Percentiles rank a stretch among this genome's conserved stretches.
phyloP scores from a whole-genome alignment of 352 stramenopile genomes.

The Globisporangium rhizosaccharum region DNA sequence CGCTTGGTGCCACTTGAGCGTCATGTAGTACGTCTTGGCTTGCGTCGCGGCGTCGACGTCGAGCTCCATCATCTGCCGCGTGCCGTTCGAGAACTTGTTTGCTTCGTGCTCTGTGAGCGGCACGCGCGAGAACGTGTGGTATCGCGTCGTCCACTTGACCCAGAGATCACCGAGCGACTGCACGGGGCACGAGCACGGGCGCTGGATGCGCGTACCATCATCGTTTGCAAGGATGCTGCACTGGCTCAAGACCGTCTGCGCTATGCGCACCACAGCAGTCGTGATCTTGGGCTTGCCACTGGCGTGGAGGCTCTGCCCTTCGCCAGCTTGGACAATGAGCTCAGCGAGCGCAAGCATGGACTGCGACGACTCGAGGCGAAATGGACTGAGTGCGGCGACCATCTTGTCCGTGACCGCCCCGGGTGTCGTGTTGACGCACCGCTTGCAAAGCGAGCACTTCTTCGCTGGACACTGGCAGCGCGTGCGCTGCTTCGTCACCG shows the following conservation, averaged over 20 bases:
- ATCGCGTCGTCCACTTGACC: constrained; percentile 73
- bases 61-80: constrained; percentile 82
- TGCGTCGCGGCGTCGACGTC: constrained; percentile 42
- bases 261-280: constrained; percentile 52
- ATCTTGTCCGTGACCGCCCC: constrained; percentile 68
- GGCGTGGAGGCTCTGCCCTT: constrained; percentile 34
- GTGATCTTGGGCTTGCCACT: constrained; percentile 42
- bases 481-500: constrained; percentile 66
- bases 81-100: constrained; percentile 62
- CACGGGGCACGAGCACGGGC: constrained; percentile 63
- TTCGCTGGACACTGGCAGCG: constrained; percentile 73
- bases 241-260: constrained; percentile 53
- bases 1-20: constrained; percentile 79
- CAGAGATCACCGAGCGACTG: constrained; percentile 76
- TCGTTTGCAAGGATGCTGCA: constrained; percentile 64
- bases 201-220: constrained; percentile 57
- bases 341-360: constrained; percentile 42
- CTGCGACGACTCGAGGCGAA: constrained; percentile 25
- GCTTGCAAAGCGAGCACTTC: constrained; percentile 74
- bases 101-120: constrained; percentile 50
- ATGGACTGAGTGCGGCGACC: constrained; percentile 44
- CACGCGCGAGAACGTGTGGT: constrained; percentile 73
- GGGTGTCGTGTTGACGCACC: constrained; percentile 52
- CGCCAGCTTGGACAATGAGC: constrained; percentile 37
- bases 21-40: constrained; percentile 61